Evolutionary conservation across 2,329 filamentous ascomycete species (phyloP), one percentile per base, ranked within the genome.

Genomic region (Fusarium proliferatum): DNA sequence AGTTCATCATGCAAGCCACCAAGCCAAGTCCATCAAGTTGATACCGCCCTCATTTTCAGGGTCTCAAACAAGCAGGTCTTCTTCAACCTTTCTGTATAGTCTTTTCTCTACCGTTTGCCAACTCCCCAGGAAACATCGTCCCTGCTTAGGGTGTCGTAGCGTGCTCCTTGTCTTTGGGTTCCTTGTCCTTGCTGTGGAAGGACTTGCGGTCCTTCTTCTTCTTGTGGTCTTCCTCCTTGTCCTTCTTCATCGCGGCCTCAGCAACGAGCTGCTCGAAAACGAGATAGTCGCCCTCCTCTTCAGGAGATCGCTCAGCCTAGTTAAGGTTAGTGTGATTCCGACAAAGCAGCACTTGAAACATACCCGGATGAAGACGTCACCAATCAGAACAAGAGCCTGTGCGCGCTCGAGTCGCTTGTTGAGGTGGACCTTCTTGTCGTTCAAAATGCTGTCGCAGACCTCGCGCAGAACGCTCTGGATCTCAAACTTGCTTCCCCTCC

Each of bases 201-300:
- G 67, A 70, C 72, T 86, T 85, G 76, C 87, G 86, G 77, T 85
- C 84, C 71, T 89, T 86, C 85, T 91, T 88, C 76, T 84, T 85
- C 82, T 90, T 90, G 80, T 87, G 86, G 81, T 94, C 92, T 64
- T 93, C 90, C 79, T 69, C 67, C 42, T 69, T 69, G 11, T 96
- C 93, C 84, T 98, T 97, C 89, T 98, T 98, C 61, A 95, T 93
- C 64, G 95, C 95, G 9, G 96, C 96, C 81, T 99, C 96, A 57
- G 96, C 95, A 83, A 99, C 97, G 63, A 99, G 91, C 83, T 98
- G 95, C 82, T 99, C 96, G 77, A 99, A 99, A 21, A 96, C 95
- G 90, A 99, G 97, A 84, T 97, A 98, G 79, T 98, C 96, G 73
- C 96, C 96, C 84, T 99, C 96, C 85, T 99, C 96, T 74, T 99